phyloP scores from a whole-genome alignment of 768 basidiomycete genomes.

The Krasilnikovozyma curviuscula region DNA sequence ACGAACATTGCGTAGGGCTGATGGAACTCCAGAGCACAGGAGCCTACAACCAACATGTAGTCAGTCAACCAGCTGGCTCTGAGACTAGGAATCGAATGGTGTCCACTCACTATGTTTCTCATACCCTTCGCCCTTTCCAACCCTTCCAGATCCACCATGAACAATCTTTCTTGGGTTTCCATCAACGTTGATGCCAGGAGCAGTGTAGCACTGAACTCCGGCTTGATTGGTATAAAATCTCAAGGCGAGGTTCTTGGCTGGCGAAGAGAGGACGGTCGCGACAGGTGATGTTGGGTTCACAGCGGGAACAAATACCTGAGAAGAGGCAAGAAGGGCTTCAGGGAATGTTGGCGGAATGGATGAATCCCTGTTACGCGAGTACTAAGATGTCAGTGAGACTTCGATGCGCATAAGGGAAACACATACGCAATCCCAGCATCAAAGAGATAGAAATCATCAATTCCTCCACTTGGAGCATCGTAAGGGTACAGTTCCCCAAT shows the following conservation, averaged over 20 bases:
- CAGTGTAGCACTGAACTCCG: slow-evolving; percentile 9
- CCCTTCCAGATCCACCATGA: neutral
- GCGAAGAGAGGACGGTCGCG: slow-evolving; percentile 4
- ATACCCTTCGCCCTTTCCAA: too few relatives aligned
- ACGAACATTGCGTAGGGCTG: slow-evolving; percentile 6
- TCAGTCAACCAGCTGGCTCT: neutral
- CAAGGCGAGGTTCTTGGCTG: neutral
- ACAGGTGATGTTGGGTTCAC: neutral
- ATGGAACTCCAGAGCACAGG: slow-evolving; percentile 6
- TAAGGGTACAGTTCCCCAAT: slow-evolving; percentile 9
- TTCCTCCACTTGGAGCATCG: slow-evolving; percentile 4
- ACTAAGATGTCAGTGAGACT: neutral
- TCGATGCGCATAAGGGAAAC: neutral
- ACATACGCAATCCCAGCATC: neutral
- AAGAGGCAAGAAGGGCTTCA: neutral
- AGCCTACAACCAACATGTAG: neutral
- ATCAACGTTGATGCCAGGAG: neutral
- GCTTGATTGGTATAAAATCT: slow-evolving; percentile 6
- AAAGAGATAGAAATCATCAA: slow-evolving; percentile 11
- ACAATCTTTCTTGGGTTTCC: slow-evolving; percentile 2
- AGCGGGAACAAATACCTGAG: too few relatives aligned
- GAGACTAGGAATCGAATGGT: too few relatives aligned
- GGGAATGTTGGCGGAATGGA: neutral
- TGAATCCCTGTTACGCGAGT: neutral
- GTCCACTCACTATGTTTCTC: too few relatives aligned